These are phyloP conservation scores for Colletotrichum plurivorum DNA, from an alignment of 2,329 filamentous ascomycete species.

Conservation along the genomic window DNA sequence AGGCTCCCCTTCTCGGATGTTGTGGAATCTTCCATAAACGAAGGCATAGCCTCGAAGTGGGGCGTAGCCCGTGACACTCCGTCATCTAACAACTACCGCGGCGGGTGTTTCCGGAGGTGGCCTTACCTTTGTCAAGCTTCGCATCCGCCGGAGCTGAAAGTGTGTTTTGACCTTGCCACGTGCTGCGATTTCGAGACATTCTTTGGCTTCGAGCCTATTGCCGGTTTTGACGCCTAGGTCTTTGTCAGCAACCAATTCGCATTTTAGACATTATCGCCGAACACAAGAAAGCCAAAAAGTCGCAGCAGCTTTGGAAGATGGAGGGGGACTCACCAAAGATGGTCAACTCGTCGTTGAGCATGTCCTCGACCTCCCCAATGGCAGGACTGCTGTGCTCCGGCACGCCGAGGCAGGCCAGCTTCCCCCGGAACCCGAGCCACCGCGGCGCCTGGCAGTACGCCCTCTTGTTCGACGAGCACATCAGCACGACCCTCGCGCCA, in stretches of 20 bases:
- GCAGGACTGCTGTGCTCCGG: conserved; percentile 35
- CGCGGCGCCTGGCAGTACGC: conserved; percentile 44
- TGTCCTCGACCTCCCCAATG: conserved; percentile 29
- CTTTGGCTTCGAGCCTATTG: conserved; percentile 37
- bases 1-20: too few species aligned
- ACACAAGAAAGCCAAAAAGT: background rate
- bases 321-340: conserved; percentile 31
- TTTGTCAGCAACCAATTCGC: background rate
- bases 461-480: conserved; percentile 44
- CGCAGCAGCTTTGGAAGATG: too few species aligned
- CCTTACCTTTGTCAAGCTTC: conserved; percentile 36
- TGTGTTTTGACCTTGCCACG: conserved; percentile 37
- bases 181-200: conserved; percentile 39
- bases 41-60: too few species aligned
- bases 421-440: conserved; percentile 47
- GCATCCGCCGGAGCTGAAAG: conserved; percentile 37
- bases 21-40: too few species aligned
- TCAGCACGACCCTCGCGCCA: conserved; percentile 42
- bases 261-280: background rate
- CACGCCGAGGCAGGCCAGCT: conserved; percentile 47
- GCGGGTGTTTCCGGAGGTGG: background rate
- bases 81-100: background rate
- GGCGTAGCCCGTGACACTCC: too few species aligned
- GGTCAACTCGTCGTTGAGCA: conserved; percentile 34
- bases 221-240: conserved; percentile 35